Evolutionary conservation across 495 filamentous ascomycete species (phyloP).

Genomic region (Penicillium macrosclerotiorum): DNA sequence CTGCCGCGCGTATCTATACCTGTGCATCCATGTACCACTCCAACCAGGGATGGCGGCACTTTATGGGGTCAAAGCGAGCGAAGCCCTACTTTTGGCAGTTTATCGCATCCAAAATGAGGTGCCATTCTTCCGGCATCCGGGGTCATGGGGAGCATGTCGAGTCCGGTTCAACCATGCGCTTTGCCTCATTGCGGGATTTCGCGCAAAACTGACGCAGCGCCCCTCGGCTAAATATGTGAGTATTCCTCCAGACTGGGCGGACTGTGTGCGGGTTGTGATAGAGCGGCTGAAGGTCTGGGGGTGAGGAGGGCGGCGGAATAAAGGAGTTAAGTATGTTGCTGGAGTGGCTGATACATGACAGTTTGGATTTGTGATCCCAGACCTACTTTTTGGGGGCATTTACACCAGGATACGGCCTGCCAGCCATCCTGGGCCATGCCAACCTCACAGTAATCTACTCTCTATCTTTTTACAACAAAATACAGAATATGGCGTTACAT

Average conservation of each 20-base stretch:
- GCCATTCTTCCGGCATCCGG: constrained; percentile 31
- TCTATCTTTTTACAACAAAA: no score
- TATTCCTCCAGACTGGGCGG: constrained; percentile 22
- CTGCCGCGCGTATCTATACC: constrained; percentile 37
- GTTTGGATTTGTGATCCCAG: constrained; percentile 10
- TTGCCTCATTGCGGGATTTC: constrained; percentile 28
- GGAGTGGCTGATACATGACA: constrained; percentile 28
- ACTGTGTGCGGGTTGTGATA: constrained; percentile 25
- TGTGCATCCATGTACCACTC: constrained; percentile 26
- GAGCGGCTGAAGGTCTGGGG: constrained; percentile 28
- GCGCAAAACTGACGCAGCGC: constrained; percentile 20
- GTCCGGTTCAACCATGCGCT: constrained; percentile 32
- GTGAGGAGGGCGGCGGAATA: constrained; percentile 28
- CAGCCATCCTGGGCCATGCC: no score
- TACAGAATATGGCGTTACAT: no score
- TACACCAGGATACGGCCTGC: no score
- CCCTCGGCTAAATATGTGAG: constrained; percentile 22
- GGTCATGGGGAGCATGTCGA: constrained; percentile 31
- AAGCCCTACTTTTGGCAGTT: constrained; percentile 23
- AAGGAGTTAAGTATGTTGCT: constrained; percentile 25
- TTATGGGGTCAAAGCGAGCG: constrained; percentile 27
- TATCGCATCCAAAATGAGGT: constrained; percentile 30
- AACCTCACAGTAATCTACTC: no score
- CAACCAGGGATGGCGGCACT: constrained; percentile 15
- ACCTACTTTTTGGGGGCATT: no score